Conservation (phyloP, 371 early-diverging fungal species). For the Mortierella sp. region DNA sequence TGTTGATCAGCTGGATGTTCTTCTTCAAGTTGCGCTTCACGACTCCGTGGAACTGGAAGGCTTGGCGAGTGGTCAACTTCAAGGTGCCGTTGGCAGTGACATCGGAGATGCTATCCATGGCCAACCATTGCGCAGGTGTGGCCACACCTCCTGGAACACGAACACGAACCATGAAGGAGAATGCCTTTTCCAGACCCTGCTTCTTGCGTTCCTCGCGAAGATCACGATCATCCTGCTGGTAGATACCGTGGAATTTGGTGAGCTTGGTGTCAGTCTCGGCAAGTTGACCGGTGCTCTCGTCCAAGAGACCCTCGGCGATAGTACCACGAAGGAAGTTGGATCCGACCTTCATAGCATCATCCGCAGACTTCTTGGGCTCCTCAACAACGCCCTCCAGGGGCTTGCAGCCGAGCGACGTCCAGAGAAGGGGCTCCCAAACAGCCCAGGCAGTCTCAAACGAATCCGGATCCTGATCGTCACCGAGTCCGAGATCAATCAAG, state of each 20-base stretch:
- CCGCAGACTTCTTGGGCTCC: constrained; percentile 78
- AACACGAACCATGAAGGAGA: constrained; percentile 95
- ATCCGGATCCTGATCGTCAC: constrained; percentile 94
- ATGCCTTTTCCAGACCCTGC: constrained; percentile 90
- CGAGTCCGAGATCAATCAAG: constrained; percentile 75
- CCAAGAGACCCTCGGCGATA: constrained; percentile 84
- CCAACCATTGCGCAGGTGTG: constrained; percentile 89
- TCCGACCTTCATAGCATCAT: constrained; percentile 90
- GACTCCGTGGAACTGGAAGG: constrained; percentile 96
- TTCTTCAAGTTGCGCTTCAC: constrained; percentile 88
- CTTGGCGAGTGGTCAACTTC: constrained; percentile 94
- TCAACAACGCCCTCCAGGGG: constrained; percentile 74
- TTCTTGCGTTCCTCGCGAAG: constrained; percentile 85
- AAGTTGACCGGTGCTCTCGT: constrained; percentile 87
- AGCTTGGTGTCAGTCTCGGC: constrained; percentile 89
- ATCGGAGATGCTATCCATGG: constrained; percentile 89
- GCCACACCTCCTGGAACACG: constrained; percentile 93
- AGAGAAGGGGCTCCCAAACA: constrained; percentile 83
- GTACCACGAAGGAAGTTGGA: constrained; percentile 93
- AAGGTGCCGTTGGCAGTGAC: constrained; percentile 86
- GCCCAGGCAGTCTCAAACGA: constrained; percentile 86
- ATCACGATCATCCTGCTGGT: constrained; percentile 96
- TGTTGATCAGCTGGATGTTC: constrained; percentile 91
- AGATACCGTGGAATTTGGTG: constrained; percentile 96
- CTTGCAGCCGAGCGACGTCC: constrained; percentile 82